Evolutionary conservation across 352 stramenopile species (phyloP), one percentile per base, ranked within the genome.

Genomic region (Aphanomyces invadans): DNA sequence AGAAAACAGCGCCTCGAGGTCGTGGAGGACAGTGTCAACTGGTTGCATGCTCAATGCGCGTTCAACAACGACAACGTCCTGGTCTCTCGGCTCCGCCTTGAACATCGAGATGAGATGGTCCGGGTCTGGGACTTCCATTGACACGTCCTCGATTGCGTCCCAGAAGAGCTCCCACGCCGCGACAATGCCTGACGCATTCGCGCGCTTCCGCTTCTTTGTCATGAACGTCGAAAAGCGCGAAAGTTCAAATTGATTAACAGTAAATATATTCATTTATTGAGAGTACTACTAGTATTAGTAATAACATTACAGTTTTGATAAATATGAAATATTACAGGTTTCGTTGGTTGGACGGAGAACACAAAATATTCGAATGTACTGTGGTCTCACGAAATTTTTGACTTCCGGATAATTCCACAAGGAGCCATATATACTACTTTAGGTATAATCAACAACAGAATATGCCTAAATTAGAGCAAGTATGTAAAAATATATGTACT

Each of bases 1-100:
- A n/a, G 19, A 44, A 55, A 81, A 39, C 23, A 79, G 73, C 38
- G 17, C 19, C 46, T 83, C 76, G 49, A 84, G 51, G 29, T 82
- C 78, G 0, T 59, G 66, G 15, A 80, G 29, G 32, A 42, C 28
- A 3, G 60, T 42, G 9, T 67, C 60, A 0, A 32, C 28, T 9
- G 39, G 0, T 9, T 48, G 26, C 26, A 33, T 25, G 10, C 32
- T 67, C 19, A 67, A 7, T 7, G 44, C 39, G 9, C 60, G 45
- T 33, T 67, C 60, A 17, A 67, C 45, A 7, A n/a, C 49, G 17
- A 57, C 12, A 15, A 10, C 7, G 12, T 48, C 60, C 10, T 56
- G 26, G 19, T 67, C 60, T 19, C 28, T 21, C 17, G 45, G 19
- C 11, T 48, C 33, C 9, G 45, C 38, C 39, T 11, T 57, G 33